Conservation (phyloP, 108 stramenopile genomes). For the Nitzschia palea region DNA sequence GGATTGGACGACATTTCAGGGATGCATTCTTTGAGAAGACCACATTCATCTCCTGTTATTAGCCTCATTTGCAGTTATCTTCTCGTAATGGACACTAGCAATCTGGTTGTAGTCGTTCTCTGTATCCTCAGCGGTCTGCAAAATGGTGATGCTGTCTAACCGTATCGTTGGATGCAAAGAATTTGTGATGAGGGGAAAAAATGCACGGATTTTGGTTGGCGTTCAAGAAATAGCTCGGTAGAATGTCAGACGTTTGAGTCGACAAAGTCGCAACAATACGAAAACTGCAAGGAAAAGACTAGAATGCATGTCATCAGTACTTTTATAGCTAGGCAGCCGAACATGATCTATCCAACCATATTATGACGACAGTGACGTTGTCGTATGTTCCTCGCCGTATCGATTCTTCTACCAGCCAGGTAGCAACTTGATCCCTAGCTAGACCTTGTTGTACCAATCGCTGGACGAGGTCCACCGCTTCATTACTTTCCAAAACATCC, state of each 20-base stretch:
- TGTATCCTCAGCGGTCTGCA: too few relatives aligned
- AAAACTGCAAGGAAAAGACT: too few relatives aligned
- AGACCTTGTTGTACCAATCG: slow-evolving; percentile 21
- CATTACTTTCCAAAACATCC: slow-evolving; percentile 86
- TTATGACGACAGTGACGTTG: slow-evolving; percentile 82
- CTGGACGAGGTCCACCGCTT: slow-evolving; percentile 79
- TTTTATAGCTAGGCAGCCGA: too few relatives aligned
- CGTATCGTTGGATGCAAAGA: too few relatives aligned
- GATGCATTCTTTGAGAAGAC: slow-evolving; percentile 77
- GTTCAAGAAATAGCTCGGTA: too few relatives aligned
- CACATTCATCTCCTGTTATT: slow-evolving; percentile 88
- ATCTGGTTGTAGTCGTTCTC: too few relatives aligned
- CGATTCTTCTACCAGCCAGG: slow-evolving; percentile 74
- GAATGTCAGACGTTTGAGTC: too few relatives aligned
- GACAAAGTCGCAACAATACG: too few relatives aligned
- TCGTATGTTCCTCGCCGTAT: slow-evolving; percentile 77
- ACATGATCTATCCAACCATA: slow-evolving; percentile 66
- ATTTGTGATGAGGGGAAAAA: too few relatives aligned
- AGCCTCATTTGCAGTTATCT: slow-evolving; percentile 55
- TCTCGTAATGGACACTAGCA: background rate
- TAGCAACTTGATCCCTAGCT: slow-evolving; percentile 39
- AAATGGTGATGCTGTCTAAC: too few relatives aligned
- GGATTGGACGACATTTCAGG: slow-evolving; percentile 47
- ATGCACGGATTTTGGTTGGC: too few relatives aligned
- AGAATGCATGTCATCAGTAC: too few relatives aligned